Base-by-base conservation (phyloP, 2,329 filamentous ascomycete species). In the Cercospora brassicicola region DNA sequence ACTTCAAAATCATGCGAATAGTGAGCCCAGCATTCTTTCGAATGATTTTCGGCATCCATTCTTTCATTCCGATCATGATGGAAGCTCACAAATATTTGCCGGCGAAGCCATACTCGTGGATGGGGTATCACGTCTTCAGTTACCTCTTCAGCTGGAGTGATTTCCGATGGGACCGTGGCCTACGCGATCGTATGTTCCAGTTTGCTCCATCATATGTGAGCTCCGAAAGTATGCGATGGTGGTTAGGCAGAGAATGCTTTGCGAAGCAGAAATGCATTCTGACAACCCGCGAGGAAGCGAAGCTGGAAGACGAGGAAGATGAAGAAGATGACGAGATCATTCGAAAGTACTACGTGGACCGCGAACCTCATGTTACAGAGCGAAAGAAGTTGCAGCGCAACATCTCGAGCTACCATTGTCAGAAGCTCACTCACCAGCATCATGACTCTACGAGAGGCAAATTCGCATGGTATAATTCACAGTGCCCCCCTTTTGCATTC, bases 41-140 rank as follows among this genome's bases (percentile, higher is more conserved):
- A 1, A 76, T 93, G 23, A 86, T 96, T 73, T 97, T 97, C 76
- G 94, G 94, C 15, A 93, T 97, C 48, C 94, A 97, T 77, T 89
- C 92, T 0, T 97, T 97, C 78, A 96, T 98, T 56, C 94, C 94
- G 0, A 84, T 95, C 72, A 97, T 97, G 94, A 92, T 96, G 89
- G 85, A 85, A 5, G 92, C 94, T 85, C 93, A 95, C 74, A 78
- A 80, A 0, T 71, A 89, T 3, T 78, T 97, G 2, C 87, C 90
- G 0, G 84, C 90, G 0, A 81, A 79, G 0, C 72, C 95, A 6
- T 97, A 96, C 75, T 93, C 92, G 6, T 88, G 87, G 75, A 85
- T 97, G 73, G 94, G 93, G 2, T 98, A 97, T 79, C 88, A 89
- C 59, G 92, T 97, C 3, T 97, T 97, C 74, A 90, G 90, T 0